Conservation (phyloP, 352 stramenopile genomes). For the Globisporangium solare region DNA sequence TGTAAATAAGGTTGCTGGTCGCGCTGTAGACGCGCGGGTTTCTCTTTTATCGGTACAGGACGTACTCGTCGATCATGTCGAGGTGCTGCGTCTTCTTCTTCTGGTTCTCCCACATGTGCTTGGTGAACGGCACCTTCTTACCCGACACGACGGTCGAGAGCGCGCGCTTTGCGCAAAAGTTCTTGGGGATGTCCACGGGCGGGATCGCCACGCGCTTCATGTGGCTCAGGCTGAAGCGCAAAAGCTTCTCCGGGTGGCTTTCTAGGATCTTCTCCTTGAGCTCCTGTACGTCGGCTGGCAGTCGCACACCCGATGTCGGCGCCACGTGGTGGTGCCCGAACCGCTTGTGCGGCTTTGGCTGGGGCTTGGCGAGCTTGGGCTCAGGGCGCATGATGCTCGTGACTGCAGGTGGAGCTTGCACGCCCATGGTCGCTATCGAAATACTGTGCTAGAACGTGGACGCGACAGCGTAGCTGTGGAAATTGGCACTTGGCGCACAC, state of each 20-base stretch:
- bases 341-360: slow-evolving; percentile 18
- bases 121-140: slow-evolving; percentile 58
- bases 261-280: slow-evolving; percentile 58
- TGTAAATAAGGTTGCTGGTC: neutral
- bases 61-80: slow-evolving; percentile 46
- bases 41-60: slow-evolving; percentile 26
- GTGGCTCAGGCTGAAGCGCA: slow-evolving; percentile 53
- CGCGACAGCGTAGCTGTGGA: slow-evolving; percentile 7
- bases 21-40: neutral
- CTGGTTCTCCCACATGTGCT: slow-evolving; percentile 63
- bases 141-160: slow-evolving; percentile 41
- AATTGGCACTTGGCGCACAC: neutral
- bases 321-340: slow-evolving; percentile 32
- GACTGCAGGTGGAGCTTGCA: slow-evolving; percentile 28
- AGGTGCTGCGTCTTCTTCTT: slow-evolving; percentile 45
- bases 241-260: slow-evolving; percentile 32
- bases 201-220: slow-evolving; percentile 59
- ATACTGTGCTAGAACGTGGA: neutral
- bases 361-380: slow-evolving; percentile 21
- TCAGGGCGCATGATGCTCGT: slow-evolving; percentile 21
- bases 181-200: slow-evolving; percentile 48
- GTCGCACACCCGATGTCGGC: slow-evolving; percentile 14
- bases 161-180: slow-evolving; percentile 35
- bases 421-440: slow-evolving; percentile 30
- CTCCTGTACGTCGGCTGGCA: slow-evolving; percentile 42